Percentiles rank a stretch among this genome's conserved stretches.
phyloP scores from a whole-genome alignment of 2,329 filamentous ascomycete genomes.

The Cladosporium sp. region DNA sequence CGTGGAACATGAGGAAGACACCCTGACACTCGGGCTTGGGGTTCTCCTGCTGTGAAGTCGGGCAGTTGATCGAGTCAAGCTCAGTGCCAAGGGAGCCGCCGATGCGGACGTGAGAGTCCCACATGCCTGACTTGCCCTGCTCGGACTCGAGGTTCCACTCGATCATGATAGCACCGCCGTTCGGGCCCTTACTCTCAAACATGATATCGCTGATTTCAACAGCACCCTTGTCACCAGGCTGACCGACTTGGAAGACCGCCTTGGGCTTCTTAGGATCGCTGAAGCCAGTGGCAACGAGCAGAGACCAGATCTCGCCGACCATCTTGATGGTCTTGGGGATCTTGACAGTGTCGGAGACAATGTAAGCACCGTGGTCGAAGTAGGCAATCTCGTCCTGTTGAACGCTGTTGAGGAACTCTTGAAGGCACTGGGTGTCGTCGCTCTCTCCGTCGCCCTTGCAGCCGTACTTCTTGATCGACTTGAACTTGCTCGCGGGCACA shows the following conservation, averaged over 20 bases:
- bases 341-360: constrained; percentile 49
- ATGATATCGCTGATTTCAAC: constrained; percentile 87
- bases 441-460: constrained; percentile 81
- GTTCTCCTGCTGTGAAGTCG: constrained; percentile 69
- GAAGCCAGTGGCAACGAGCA: constrained; percentile 53
- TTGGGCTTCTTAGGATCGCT: constrained; percentile 67
- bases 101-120: constrained; percentile 94
- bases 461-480: constrained; percentile 72
- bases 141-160: constrained; percentile 78
- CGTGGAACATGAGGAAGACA: constrained; percentile 42
- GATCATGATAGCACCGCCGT: constrained; percentile 82
- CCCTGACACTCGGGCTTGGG: constrained; percentile 66
- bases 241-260: constrained; percentile 76
- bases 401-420: constrained; percentile 64
- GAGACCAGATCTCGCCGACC: constrained; percentile 51
- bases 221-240: constrained; percentile 66
- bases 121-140: constrained; percentile 71
- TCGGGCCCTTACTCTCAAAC: constrained; percentile 74
- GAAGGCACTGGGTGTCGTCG: constrained; percentile 82
- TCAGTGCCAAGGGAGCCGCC: constrained; percentile 79
- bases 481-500: constrained; percentile 60
- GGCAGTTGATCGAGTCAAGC: constrained; percentile 62
- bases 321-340: constrained; percentile 47
- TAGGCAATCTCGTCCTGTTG: constrained; percentile 53
- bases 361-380: constrained; percentile 58